Percentiles rank a stretch among this genome's conserved stretches.
Conservation (phyloP, 768 basidiomycete genomes). For the Mycena rosella region DNA sequence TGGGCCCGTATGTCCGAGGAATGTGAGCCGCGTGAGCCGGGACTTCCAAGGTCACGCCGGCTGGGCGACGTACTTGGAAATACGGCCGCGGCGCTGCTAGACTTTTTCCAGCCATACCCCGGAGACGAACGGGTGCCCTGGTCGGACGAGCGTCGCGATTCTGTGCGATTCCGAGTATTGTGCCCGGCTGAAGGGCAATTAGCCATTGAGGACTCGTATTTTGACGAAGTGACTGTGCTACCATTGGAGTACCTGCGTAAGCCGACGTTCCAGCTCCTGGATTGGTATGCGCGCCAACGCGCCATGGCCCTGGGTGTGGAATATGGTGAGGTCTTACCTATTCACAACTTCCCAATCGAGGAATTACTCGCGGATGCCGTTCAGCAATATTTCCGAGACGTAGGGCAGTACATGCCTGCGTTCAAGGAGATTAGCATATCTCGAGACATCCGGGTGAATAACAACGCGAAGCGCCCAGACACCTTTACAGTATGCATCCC, state of each 20-base stretch:
- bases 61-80: background rate
- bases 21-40: background rate
- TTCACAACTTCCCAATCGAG: conserved; percentile 6
- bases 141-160: background rate
- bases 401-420: background rate
- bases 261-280: background rate
- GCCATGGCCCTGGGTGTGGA: background rate
- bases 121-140: background rate
- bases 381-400: conserved; percentile 15
- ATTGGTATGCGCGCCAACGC: conserved; percentile 2
- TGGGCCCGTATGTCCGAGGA: background rate
- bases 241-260: background rate
- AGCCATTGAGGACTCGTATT: background rate
- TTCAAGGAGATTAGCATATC: background rate
- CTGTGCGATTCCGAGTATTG: background rate
- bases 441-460: background rate
- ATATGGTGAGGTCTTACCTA: background rate
- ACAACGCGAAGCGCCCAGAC: background rate
- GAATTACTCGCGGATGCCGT: conserved; percentile 2
- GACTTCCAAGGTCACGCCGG: background rate
- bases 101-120: background rate
- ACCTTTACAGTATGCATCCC: background rate
- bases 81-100: background rate
- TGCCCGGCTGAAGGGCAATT: background rate
- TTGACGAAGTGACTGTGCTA: background rate